Percentiles rank a stretch among this genome's conserved stretches.
Evolutionary conservation across 441 rosid genomes (phyloP).

Genomic region (Erodium trifolium): DNA sequence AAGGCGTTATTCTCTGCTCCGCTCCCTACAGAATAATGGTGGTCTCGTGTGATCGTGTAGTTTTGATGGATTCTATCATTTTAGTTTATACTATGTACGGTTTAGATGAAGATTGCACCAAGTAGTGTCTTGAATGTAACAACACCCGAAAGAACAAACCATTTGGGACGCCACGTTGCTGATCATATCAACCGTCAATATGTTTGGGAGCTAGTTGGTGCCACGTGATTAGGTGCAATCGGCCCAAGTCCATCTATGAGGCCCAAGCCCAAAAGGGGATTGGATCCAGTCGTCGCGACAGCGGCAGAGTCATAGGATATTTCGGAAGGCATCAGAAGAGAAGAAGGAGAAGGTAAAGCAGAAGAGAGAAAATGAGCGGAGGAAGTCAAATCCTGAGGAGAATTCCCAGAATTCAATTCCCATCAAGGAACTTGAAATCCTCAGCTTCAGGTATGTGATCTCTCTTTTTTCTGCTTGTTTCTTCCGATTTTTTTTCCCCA

Average conservation of each 20-base stretch:
- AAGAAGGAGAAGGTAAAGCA: not conserved
- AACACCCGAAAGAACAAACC: not conserved
- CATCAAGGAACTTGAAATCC: not conserved
- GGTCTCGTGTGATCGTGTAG: not conserved
- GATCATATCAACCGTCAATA: not conserved
- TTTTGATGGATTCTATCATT: not conserved
- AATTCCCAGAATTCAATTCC: conserved; percentile 3
- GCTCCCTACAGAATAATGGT: not conserved
- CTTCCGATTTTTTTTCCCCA: not conserved
- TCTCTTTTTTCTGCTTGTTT: not conserved
- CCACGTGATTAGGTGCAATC: not conserved
- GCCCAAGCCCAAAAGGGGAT: not conserved
- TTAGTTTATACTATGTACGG: not conserved
- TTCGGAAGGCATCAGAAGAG: not conserved
- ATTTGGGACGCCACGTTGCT: not conserved
- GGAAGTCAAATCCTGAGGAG: conserved; percentile 4
- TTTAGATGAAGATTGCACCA: not conserved
- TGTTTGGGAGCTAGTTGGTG: not conserved
- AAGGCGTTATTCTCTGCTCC: not conserved
- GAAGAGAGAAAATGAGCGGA: not conserved
- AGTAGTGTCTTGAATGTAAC: not conserved
- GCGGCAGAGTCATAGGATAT: too few species aligned
- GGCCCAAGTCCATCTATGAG: not conserved
- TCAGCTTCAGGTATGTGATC: not conserved
- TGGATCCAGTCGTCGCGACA: not conserved